phyloP scores from a whole-genome alignment of 352 stramenopile species.

The Poterioochromonas sp. region DNA sequence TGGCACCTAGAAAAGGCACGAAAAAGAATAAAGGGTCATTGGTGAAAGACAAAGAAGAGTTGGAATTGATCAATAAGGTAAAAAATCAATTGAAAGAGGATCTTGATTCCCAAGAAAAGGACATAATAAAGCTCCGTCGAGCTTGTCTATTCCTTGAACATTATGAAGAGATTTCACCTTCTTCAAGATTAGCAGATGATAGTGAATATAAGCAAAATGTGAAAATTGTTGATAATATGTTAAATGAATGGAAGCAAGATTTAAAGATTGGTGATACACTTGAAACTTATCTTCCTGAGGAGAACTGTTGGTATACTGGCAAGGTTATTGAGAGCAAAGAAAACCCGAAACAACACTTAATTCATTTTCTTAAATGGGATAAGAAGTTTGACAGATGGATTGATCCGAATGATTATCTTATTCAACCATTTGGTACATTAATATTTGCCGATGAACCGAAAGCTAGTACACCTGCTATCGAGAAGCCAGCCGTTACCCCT shows the following conservation, averaged over 20 bases:
- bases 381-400: neutral
- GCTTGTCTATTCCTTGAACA: too few relatives aligned
- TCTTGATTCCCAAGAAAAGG: too few relatives aligned
- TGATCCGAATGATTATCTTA: neutral
- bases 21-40: too few relatives aligned
- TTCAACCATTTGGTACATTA: neutral
- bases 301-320: neutral
- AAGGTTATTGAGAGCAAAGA: neutral
- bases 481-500: neutral
- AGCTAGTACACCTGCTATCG: neutral
- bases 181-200: too few relatives aligned
- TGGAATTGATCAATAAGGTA: too few relatives aligned
- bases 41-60: too few relatives aligned
- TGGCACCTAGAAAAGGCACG: too few relatives aligned
- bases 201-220: too few relatives aligned
- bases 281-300: neutral
- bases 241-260: neutral
- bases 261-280: neutral
- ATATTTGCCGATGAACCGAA: neutral
- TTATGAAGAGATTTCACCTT: too few relatives aligned
- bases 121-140: too few relatives aligned
- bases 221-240: neutral
- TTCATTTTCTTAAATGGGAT: neutral
- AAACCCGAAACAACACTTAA: neutral
- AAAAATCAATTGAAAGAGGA: too few relatives aligned